Percentiles rank a stretch among this genome's conserved stretches.
Evolutionary conservation across 2,329 filamentous ascomycete genomes (phyloP).

Genomic region (Endothia cerciana): DNA sequence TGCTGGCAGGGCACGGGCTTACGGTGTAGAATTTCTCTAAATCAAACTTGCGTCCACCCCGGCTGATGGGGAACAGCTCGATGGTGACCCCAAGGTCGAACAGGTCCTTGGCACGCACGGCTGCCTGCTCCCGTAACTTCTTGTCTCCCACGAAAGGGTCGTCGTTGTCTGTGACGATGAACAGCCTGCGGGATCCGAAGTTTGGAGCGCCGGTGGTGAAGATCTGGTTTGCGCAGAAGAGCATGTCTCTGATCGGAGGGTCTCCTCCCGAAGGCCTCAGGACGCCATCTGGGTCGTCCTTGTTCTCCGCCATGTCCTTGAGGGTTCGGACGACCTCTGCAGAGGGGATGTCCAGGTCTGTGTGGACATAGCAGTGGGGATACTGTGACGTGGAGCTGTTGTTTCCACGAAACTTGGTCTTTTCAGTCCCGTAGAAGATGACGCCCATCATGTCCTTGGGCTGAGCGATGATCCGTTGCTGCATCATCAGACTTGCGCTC

Average conservation of each 20-base stretch:
- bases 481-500: slow-evolving; percentile 93
- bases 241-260: slow-evolving; percentile 82
- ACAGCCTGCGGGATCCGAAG: slow-evolving; percentile 89
- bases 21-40: slow-evolving; percentile 89
- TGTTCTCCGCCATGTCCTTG: slow-evolving; percentile 76
- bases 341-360: slow-evolving; percentile 84
- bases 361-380: slow-evolving; percentile 90
- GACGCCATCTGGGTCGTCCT: slow-evolving; percentile 70
- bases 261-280: slow-evolving; percentile 70
- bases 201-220: slow-evolving; percentile 95
- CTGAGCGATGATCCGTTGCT: slow-evolving; percentile 96
- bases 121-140: slow-evolving; percentile 72
- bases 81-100: slow-evolving; percentile 93
- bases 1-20: slow-evolving; percentile 37
- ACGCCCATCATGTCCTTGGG: slow-evolving; percentile 98
- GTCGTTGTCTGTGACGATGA: slow-evolving; percentile 94
- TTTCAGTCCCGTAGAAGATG: slow-evolving; percentile 85
- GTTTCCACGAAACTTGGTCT: slow-evolving; percentile 77
- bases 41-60: slow-evolving; percentile 73
- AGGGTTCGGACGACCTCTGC: slow-evolving; percentile 85
- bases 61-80: slow-evolving; percentile 88
- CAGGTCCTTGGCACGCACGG: slow-evolving; percentile 88
- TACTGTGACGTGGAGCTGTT: slow-evolving; percentile 68
- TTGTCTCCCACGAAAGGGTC: slow-evolving; percentile 78
- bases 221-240: slow-evolving; percentile 95